Percentiles rank a stretch among this genome's conserved stretches.
Conservation (phyloP, 768 basidiomycete species). For the Ramaria sp. region DNA sequence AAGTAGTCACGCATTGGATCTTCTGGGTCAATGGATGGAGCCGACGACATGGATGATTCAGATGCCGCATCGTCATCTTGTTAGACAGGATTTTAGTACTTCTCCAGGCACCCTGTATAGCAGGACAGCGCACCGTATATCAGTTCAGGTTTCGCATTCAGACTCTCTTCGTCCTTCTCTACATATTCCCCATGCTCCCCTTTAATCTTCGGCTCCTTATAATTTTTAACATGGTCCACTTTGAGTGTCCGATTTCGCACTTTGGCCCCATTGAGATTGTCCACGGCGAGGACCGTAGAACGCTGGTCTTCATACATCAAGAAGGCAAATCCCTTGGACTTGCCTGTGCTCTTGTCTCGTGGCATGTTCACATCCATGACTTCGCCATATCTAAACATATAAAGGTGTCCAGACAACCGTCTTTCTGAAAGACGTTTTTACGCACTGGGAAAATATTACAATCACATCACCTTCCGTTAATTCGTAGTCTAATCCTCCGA, state of each 20-base stretch:
- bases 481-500: conserved; percentile 80
- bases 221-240: conserved; percentile 88
- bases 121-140: conserved; percentile 39
- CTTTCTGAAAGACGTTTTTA: conserved; percentile 11
- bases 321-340: conserved; percentile 87
- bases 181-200: conserved; percentile 75
- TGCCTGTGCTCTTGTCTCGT: conserved; percentile 86
- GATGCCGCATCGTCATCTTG: conserved; percentile 43
- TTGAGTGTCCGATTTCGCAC: conserved; percentile 79
- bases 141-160: conserved; percentile 77
- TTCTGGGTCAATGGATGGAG: conserved; percentile 76
- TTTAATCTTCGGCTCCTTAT: conserved; percentile 76
- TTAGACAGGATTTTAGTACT: conserved; percentile 6
- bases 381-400: conserved; percentile 76
- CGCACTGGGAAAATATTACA: conserved; percentile 94
- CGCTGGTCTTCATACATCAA: conserved; percentile 99
- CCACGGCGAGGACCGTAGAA: conserved; percentile 91
- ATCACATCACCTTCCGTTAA: conserved; percentile 97
- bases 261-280: conserved; percentile 94
- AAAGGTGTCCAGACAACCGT: conserved; percentile 1
- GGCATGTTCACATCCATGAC: conserved; percentile 93
- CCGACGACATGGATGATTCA: conserved; percentile 55
- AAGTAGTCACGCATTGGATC: conserved; percentile 98
- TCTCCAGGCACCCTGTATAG: not conserved
- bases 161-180: conserved; percentile 74